Base-by-base conservation (phyloP, 2,329 filamentous ascomycete species). In the Aspergillus novoparasiticus region DNA sequence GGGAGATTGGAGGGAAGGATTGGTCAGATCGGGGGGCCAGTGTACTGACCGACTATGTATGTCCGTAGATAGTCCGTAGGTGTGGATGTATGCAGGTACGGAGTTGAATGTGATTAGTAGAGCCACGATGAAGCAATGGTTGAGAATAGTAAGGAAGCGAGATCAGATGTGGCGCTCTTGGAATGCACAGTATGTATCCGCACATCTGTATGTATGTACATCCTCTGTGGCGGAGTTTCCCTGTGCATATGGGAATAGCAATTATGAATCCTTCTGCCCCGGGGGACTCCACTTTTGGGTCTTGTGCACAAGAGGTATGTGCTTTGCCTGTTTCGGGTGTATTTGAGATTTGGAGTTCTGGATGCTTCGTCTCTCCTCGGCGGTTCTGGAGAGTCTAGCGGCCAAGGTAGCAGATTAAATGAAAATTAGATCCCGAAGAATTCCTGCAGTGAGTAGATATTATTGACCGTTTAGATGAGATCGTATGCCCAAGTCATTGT, bases 81-180 rank as follows among this genome's bases (percentile, higher is more conserved):
- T 46, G 21, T 23, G 9, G 19, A 46, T 26, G 48, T 32, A 32
- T 51, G 48, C 48, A 51, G 48, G 48, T 51, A 46, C 56, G 11
- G 14, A 48, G 28, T 19, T 21, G 56, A 46, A 58, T 48, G 34
- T 51, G 56, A 58, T 58, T 43, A 48, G 56, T 58, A 41, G 56
- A 58, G 28, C 56, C 41, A 58, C 41, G 19, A 34, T 30, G 36
- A 56, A 41, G 36, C 8, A 41, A 41, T 41, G 36, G 41, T 9
- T 28, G 54, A 26, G 8, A 21, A 34, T 21, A 32, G 8, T 12
- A 54, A 41, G 36, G 36, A 41, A 19, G 34, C n/a, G n/a, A 43
- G 39, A 28, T 21, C 45, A 58, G 11, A 32, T 57, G 39, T 41
- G 34, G 26, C 23, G 23, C 11, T 56, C 23, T 21, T 56, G 23